These are phyloP conservation scores for Phytophthora sansomeana DNA, from an alignment of 352 stramenopile genomes.

Conservation along the genomic window DNA sequence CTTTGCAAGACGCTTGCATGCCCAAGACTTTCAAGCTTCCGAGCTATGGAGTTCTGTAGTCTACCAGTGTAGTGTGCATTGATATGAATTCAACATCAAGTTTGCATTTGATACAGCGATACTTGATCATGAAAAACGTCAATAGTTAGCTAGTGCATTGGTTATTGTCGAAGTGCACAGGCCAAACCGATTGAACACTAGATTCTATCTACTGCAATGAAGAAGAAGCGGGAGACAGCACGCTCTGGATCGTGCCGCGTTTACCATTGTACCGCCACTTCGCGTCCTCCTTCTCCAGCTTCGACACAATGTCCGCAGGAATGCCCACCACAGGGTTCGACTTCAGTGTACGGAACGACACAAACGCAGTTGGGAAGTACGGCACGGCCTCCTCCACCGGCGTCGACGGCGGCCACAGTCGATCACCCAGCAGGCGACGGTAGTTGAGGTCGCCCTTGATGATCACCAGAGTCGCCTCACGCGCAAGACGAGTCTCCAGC, in stretches of 20 bases:
- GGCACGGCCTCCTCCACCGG: conserved; percentile 86
- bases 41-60: too few species aligned
- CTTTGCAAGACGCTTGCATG: too few species aligned
- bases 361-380: conserved; percentile 77
- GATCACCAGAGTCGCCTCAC: conserved; percentile 89
- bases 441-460: conserved; percentile 98
- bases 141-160: too few species aligned
- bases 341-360: conserved; percentile 78
- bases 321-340: conserved; percentile 78
- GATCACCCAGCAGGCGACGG: conserved; percentile 94
- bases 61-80: too few species aligned
- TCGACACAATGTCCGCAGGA: conserved; percentile 43
- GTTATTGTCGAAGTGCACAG: too few species aligned
- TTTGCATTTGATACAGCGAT: too few species aligned
- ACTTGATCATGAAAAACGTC: too few species aligned
- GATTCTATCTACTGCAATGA: too few species aligned
- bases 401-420: conserved; percentile 89
- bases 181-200: too few species aligned
- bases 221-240: conserved; percentile 37
- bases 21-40: too few species aligned
- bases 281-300: conserved; percentile 56
- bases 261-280: conserved; percentile 77
- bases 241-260: conserved; percentile 69
- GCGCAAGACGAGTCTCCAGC: conserved; percentile 37
- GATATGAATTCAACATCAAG: too few species aligned